phyloP scores from a whole-genome alignment of 305 asterid species.

The Solanum hybrid region DNA sequence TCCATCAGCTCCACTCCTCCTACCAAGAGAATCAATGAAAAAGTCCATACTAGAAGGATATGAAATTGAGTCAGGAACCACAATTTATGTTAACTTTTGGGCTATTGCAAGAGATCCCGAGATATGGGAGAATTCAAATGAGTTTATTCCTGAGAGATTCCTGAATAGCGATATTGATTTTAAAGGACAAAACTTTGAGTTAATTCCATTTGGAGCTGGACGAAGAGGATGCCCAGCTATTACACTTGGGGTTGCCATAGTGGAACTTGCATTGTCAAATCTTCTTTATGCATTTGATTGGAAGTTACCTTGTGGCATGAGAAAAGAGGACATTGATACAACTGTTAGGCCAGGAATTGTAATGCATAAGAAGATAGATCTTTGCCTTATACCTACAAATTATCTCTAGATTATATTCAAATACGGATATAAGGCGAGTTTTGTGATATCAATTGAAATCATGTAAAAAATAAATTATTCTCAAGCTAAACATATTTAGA shows the following conservation, averaged over 20 bases:
- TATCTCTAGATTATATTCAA: no score
- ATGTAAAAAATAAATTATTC: no score
- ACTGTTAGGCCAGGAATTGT: neutral
- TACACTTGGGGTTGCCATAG: neutral
- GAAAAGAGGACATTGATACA: neutral
- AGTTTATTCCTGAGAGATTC: neutral
- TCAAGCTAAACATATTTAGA: no score
- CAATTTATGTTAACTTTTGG: neutral
- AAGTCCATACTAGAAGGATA: neutral
- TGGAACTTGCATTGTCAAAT: neutral
- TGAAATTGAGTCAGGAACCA: neutral
- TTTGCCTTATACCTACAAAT: neutral
- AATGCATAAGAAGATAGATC: neutral
- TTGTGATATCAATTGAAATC: no score
- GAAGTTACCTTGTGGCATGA: neutral
- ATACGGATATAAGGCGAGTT: no score
- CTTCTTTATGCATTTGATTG: neutral
- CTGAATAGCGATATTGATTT: no score
- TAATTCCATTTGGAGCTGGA: neutral
- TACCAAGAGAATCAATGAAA: neutral
- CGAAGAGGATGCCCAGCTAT: neutral
- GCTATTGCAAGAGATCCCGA: neutral
- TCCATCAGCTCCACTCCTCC: neutral
- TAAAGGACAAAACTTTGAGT: neutral
- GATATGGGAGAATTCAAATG: neutral